Evolutionary conservation across 768 basidiomycete species (phyloP), one percentile per base, ranked within the genome.

Genomic region (Pisolithus marmoratus): DNA sequence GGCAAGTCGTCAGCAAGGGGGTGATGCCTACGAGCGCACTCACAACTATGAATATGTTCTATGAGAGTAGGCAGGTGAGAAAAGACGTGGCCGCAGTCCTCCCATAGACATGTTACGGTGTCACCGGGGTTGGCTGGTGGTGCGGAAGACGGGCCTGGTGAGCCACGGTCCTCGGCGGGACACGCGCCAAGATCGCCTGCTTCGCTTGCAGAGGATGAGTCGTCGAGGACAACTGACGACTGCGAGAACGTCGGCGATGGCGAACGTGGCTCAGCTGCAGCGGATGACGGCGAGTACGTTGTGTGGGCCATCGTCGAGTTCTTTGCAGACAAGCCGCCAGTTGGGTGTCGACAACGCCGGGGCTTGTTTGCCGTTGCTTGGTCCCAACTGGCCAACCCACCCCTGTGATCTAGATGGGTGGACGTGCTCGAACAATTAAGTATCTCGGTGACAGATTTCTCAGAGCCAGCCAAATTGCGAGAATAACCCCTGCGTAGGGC

Each of bases 71-170:
- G 82, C 17, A 91, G 72, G 62, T 89, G 80, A 11, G 80, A 81
- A 61, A 85, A 93, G n/a, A 84, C 77, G 38, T 72, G 60, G 2
- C 83, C 82, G 62, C 93, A 95, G 53, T 83, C 84, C 31, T 85
- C 87, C 93, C 93, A 95, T 49, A 80, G 79, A 70, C 93, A 95
- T 26, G 78, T 82, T 55, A 83, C 85, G 24, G 79, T 82, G 61
- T 88, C 74, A 37, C 47, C 58, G 26, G 60, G 61, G 17, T 64
- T 55, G 29, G 55, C 51, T 6, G 50, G 23, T 4, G 57, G 52
- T 34, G 61, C 55, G 40, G 61, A 49, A 48, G 60, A 54, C 40
- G 64, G 57, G 15, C 61, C 53, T 45, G 69, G 59, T 2, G 63
- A 61, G 4, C 50, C 54, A 20, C 57, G 8, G n/a, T 51, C 24